Evolutionary conservation across 2,329 filamentous ascomycete species (phyloP).

Genomic region (Epichloe sp.): DNA sequence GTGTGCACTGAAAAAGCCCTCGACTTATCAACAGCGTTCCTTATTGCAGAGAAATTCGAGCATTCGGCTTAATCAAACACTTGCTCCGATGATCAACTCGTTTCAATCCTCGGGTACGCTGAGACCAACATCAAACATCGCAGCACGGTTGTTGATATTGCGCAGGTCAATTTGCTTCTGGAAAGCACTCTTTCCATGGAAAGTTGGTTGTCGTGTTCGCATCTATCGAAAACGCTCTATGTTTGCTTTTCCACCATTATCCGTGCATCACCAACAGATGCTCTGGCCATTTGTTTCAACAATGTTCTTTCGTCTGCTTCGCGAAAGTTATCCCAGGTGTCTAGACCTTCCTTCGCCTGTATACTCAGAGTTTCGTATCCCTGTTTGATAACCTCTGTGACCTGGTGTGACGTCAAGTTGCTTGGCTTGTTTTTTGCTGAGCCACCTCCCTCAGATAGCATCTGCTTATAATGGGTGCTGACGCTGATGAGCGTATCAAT

Average conservation of each 20-base stretch:
- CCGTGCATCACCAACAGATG: conserved; percentile 52
- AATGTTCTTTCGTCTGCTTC: conserved; percentile 76
- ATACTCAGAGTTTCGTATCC: conserved; percentile 93
- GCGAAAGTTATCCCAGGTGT: conserved; percentile 73
- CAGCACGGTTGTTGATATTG: too few species aligned
- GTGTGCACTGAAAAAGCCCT: too few species aligned
- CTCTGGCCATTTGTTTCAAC: conserved; percentile 76
- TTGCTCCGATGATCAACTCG: too few species aligned
- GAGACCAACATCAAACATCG: too few species aligned
- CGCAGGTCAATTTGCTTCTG: not conserved
- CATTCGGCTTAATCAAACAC: too few species aligned
- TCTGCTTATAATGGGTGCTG: conserved; percentile 71
- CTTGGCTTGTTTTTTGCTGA: conserved; percentile 35
- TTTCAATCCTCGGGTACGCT: too few species aligned
- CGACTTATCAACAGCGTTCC: too few species aligned
- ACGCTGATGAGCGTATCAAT: conserved; percentile 78
- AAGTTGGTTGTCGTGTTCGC: not conserved
- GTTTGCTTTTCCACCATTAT: conserved; percentile 29
- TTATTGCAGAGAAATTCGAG: too few species aligned
- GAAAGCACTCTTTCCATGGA: not conserved
- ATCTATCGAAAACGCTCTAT: not conserved
- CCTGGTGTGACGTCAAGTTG: conserved; percentile 68
- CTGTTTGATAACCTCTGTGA: conserved; percentile 85
- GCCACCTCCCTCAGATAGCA: conserved; percentile 49
- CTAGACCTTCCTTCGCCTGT: conserved; percentile 73